phyloP scores from a whole-genome alignment of 805 yeast genomes.

The Kurtzmaniella fragi region DNA sequence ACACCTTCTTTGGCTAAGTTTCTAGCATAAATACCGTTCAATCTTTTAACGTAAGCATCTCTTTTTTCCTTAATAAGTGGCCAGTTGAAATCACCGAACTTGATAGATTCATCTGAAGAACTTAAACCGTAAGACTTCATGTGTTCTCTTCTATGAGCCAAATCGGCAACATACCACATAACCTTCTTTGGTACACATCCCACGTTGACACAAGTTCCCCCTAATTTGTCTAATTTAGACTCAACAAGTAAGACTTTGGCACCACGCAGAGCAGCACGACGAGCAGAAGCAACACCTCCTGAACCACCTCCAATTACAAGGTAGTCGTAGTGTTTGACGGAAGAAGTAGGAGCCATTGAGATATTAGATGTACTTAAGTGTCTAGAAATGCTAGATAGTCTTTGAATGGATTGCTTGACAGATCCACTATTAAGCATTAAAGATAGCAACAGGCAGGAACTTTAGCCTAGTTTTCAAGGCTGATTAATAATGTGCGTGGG shows the following conservation, averaged over 20 bases:
- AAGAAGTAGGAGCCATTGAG: slow-evolving; percentile 50
- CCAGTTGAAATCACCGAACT: slow-evolving; percentile 70
- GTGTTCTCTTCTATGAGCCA: slow-evolving; percentile 69
- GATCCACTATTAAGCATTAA: no score
- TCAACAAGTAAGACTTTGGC: slow-evolving; percentile 84
- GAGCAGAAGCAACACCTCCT: slow-evolving; percentile 98
- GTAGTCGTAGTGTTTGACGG: slow-evolving; percentile 68
- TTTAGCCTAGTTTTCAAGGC: no score
- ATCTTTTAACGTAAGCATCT: slow-evolving; percentile 82
- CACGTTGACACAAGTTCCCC: slow-evolving; percentile 98
- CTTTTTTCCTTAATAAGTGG: slow-evolving; percentile 73
- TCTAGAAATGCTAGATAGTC: slow-evolving; percentile 22
- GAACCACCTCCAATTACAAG: slow-evolving; percentile 98
- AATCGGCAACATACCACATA: slow-evolving; percentile 96
- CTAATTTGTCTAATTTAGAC: slow-evolving; percentile 61
- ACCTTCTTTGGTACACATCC: slow-evolving; percentile 99
- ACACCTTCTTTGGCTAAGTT: slow-evolving; percentile 88
- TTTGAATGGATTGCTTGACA: slow-evolving; percentile 10
- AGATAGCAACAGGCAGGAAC: no score
- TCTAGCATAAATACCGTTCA: slow-evolving; percentile 90
- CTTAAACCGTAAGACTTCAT: slow-evolving; percentile 82
- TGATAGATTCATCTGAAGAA: slow-evolving; percentile 48
- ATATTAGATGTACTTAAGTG: slow-evolving; percentile 17
- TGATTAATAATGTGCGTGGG: no score
- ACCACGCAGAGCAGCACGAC: slow-evolving; percentile 93